Percentiles rank a stretch among this genome's conserved stretches.
Conservation (phyloP, 2,329 filamentous ascomycete species). For the Monosporascus sp. region DNA sequence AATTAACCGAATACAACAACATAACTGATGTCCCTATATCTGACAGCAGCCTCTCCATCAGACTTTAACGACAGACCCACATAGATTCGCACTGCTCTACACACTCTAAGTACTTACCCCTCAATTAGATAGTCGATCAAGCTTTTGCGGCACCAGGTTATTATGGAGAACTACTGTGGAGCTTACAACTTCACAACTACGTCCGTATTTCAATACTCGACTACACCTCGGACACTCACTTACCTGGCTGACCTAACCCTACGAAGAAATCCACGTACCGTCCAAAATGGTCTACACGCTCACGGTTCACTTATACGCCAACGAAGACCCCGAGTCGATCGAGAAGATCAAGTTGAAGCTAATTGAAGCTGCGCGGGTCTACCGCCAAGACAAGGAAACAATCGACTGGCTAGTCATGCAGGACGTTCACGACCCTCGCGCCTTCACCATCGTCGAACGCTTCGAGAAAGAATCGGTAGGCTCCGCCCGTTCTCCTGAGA, state of each 20-base stretch:
- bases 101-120: too few relatives aligned
- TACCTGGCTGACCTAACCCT: not conserved
- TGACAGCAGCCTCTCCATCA: too few relatives aligned
- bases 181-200: not conserved
- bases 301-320: slow-evolving; percentile 65
- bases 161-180: too few relatives aligned
- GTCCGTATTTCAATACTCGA: not conserved
- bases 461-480: slow-evolving; percentile 61
- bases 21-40: too few relatives aligned
- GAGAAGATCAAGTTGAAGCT: slow-evolving; percentile 66
- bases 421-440: slow-evolving; percentile 59
- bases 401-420: slow-evolving; percentile 74
- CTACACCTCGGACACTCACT: not conserved
- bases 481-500: slow-evolving; percentile 6
- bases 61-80: too few relatives aligned
- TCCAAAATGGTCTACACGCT: slow-evolving; percentile 62
- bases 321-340: slow-evolving; percentile 58
- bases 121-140: too few relatives aligned
- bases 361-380: slow-evolving; percentile 67
- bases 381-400: slow-evolving; percentile 67
- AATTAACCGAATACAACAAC: too few relatives aligned
- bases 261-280: not conserved
- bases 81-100: too few relatives aligned
- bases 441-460: slow-evolving; percentile 71
- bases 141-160: too few relatives aligned